A percentile compares a stretch with the other conserved stretches of the same genome.
Conservation (phyloP, 2,329 filamentous ascomycete genomes). For the Ophiostoma triangulosporum region DNA sequence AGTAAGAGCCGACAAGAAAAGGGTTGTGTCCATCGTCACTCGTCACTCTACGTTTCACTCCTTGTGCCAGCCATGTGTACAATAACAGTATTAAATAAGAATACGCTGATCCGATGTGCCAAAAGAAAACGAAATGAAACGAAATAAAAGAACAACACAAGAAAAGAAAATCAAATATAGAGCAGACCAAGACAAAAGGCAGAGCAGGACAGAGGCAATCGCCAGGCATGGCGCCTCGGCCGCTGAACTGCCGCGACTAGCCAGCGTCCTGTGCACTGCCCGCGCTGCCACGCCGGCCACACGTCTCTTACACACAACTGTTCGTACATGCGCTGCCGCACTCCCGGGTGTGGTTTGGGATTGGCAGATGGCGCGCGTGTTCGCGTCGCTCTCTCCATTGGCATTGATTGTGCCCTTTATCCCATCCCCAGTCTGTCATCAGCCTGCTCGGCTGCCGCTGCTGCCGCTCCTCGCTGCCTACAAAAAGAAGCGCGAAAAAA, state of each 20-base stretch:
- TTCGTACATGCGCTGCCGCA: not conserved
- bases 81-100: not conserved
- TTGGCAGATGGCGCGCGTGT: too few relatives aligned
- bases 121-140: not conserved
- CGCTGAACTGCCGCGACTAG: not conserved
- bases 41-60: too few relatives aligned
- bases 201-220: too few relatives aligned
- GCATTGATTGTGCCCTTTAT: too few relatives aligned
- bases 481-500: slow-evolving; percentile 36
- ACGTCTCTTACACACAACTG: not conserved
- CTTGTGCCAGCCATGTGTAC: not conserved
- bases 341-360: not conserved
- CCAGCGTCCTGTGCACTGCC: too few relatives aligned
- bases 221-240: not conserved
- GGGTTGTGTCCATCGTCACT: too few relatives aligned
- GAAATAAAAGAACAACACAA: not conserved
- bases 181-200: too few relatives aligned
- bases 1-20: too few relatives aligned
- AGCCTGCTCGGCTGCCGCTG: too few relatives aligned
- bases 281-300: not conserved
- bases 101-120: not conserved
- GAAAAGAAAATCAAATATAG: not conserved
- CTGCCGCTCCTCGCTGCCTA: not conserved
- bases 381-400: too few relatives aligned
- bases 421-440: too few relatives aligned